Percentiles rank a stretch among this genome's conserved stretches.
These are phyloP conservation scores for Sarcomyxa edulis DNA, from an alignment of 768 basidiomycete genomes.

Conservation along the genomic window DNA sequence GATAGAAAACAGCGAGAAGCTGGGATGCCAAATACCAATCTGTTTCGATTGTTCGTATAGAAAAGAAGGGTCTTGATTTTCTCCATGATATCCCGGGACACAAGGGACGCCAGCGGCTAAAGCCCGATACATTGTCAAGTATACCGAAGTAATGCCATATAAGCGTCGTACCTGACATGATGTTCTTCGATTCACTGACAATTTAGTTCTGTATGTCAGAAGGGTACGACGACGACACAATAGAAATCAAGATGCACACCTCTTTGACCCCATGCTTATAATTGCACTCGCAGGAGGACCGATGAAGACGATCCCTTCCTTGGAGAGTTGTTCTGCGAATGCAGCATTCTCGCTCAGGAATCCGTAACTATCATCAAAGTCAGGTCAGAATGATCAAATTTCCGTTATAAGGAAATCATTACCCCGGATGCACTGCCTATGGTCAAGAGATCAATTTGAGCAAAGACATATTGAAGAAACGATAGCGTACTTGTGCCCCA, in stretches of 20 bases:
- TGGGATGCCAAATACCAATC: slow-evolving; percentile 43
- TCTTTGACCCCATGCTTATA: slow-evolving; percentile 92
- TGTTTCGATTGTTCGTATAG: slow-evolving; percentile 63
- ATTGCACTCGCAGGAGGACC: slow-evolving; percentile 89
- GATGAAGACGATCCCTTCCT: slow-evolving; percentile 83
- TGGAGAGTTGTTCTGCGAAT: slow-evolving; percentile 71
- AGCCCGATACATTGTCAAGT: slow-evolving; percentile 6
- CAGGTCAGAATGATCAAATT: not conserved
- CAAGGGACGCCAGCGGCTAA: slow-evolving; percentile 86
- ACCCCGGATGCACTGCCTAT: slow-evolving; percentile 92
- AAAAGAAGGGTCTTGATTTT: slow-evolving; percentile 69
- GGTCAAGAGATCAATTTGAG: not conserved
- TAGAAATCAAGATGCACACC: slow-evolving; percentile 34
- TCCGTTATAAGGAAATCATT: slow-evolving; percentile 11
- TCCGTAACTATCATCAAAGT: slow-evolving; percentile 51
- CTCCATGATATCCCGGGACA: slow-evolving; percentile 91
- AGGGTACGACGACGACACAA: not conserved
- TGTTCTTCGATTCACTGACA: slow-evolving; percentile 88
- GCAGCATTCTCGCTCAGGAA: slow-evolving; percentile 89
- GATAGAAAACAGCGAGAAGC: slow-evolving; percentile 1
- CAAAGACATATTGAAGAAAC: slow-evolving; percentile 1
- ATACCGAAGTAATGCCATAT: not conserved
- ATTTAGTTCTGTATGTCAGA: not conserved
- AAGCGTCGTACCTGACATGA: slow-evolving; percentile 65
- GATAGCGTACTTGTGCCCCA: slow-evolving; percentile 69